These are phyloP conservation scores for Pseudogymnoascus sp. DNA, from an alignment of 2,329 filamentous ascomycete genomes.

Conservation along the genomic window DNA sequence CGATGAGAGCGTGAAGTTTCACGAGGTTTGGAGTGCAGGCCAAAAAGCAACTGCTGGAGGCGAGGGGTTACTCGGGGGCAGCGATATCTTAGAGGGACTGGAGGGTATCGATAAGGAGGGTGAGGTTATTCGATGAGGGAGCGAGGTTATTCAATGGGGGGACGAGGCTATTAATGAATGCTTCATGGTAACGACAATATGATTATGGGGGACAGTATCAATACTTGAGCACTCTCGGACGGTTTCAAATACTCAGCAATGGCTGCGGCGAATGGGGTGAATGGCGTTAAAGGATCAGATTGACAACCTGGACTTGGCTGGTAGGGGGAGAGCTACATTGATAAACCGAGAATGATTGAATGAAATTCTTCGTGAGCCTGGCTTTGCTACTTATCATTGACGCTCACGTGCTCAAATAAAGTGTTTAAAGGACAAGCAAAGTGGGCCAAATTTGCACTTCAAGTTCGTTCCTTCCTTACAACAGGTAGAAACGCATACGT, in stretches of 20 bases:
- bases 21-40: constrained; percentile 79
- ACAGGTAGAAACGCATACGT: neutral
- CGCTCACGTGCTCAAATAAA: neutral
- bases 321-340: neutral
- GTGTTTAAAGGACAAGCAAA: neutral
- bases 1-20: constrained; percentile 88
- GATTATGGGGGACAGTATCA: neutral
- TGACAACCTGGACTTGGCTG: neutral
- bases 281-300: neutral
- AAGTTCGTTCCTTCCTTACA: neutral
- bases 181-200: neutral
- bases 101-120: constrained; percentile 72
- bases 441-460: neutral
- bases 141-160: neutral
- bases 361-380: neutral
- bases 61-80: constrained; percentile 64
- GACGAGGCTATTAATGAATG: neutral
- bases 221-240: neutral
- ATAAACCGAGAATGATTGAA: neutral
- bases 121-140: constrained; percentile 55
- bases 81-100: constrained; percentile 73
- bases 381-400: neutral
- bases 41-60: constrained; percentile 45
- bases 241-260: neutral
- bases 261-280: neutral